Evolutionary conservation across 441 rosid genomes (phyloP).

Genomic region (Pelargonium fulgidum): DNA sequence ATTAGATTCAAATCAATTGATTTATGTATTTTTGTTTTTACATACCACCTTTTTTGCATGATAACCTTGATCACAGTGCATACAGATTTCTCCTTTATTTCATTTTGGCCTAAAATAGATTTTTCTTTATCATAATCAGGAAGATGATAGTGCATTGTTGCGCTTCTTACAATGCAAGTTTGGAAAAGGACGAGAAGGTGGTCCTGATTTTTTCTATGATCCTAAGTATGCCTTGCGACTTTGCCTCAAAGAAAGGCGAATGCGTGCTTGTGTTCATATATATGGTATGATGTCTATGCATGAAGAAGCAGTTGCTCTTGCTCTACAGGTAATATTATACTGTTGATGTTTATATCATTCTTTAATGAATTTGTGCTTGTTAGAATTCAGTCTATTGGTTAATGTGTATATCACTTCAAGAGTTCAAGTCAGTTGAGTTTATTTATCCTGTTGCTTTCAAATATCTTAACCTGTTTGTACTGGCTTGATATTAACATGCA

Average conservation of each 20-base stretch:
- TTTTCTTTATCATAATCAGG: conserved; percentile 37
- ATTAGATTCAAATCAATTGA: not conserved
- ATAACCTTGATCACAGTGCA: not conserved
- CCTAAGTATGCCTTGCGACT: conserved; percentile 96
- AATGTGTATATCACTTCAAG: conserved; percentile 5
- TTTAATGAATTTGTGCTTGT: conserved; percentile 10
- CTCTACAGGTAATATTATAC: conserved; percentile 65
- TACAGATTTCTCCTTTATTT: not conserved
- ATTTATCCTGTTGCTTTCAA: not conserved
- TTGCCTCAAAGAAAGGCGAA: conserved; percentile 93
- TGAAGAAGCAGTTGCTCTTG: conserved; percentile 99
- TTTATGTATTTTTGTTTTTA: not conserved
- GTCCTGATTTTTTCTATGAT: conserved; percentile 95
- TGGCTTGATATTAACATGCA: not conserved
- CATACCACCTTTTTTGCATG: not conserved
- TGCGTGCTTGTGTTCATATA: conserved; percentile 96
- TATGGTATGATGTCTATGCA: conserved; percentile 99
- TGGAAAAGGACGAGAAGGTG: conserved; percentile 84
- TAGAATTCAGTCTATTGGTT: conserved; percentile 4
- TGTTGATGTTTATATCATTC: conserved; percentile 13
- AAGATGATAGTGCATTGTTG: conserved; percentile 88
- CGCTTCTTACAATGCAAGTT: conserved; percentile 95
- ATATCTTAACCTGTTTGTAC: not conserved
- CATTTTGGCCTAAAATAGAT: not conserved
- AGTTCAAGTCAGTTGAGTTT: conserved; percentile 9